phyloP scores from a whole-genome alignment of 345 rosid species.

The Turnera subulata region DNA sequence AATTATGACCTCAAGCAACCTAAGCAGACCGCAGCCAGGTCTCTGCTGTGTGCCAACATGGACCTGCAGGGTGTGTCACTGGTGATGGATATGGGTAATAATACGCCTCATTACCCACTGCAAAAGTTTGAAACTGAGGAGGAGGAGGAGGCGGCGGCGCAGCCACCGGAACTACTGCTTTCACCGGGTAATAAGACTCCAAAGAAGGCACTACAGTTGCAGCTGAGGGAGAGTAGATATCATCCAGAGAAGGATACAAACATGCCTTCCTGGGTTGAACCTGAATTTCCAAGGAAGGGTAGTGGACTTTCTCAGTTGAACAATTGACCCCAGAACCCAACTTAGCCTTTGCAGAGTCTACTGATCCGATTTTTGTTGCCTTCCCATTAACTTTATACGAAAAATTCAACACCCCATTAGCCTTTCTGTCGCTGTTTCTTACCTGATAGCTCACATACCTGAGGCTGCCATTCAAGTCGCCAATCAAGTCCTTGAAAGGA shows the following conservation, averaged over 20 bases:
- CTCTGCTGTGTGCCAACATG: slow-evolving; percentile 15
- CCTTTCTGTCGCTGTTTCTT: slow-evolving; percentile 28
- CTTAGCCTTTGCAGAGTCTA: neutral
- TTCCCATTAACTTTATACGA: slow-evolving; percentile 27
- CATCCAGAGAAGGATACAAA: slow-evolving; percentile 10
- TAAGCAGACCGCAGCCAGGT: neutral
- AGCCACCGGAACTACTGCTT: neutral
- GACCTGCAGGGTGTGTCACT: slow-evolving; percentile 2
- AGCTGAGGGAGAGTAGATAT: slow-evolving; percentile 11
- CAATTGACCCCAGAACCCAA: neutral
- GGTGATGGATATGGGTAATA: slow-evolving; percentile 7
- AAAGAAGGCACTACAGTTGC: slow-evolving; percentile 6
- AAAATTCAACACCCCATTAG: slow-evolving; percentile 41
- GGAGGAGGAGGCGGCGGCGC: slow-evolving; percentile 6
- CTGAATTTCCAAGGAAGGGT: slow-evolving; percentile 8
- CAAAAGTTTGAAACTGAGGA: neutral
- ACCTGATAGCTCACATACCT: slow-evolving; percentile 34
- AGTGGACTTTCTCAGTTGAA: slow-evolving; percentile 1
- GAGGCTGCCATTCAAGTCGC: slow-evolving; percentile 30
- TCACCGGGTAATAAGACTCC: neutral
- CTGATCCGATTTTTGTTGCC: neutral
- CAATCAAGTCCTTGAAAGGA: slow-evolving; percentile 34
- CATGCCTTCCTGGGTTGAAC: neutral
- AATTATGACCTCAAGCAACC: neutral
- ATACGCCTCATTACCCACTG: neutral